A percentile compares a stretch with the other conserved stretches of the same genome.
Evolutionary conservation across 192 early-diverging fungal species (phyloP).

Genomic region (Coemansia furcata): DNA sequence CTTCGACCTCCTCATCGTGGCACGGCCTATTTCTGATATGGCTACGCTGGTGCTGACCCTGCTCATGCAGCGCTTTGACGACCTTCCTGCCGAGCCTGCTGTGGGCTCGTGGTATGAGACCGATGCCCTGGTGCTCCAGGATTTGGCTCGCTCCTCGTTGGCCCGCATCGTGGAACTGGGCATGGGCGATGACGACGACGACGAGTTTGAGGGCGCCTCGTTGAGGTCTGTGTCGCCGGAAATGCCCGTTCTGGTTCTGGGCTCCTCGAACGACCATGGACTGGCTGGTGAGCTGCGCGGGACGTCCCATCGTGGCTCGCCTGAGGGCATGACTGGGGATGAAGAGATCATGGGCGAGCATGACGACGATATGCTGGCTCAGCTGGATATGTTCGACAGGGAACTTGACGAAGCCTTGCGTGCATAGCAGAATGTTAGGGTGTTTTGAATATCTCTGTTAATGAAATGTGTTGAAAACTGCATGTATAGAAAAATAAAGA

Average conservation of each 20-base stretch:
- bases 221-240: slow-evolving; percentile 31
- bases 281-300: too few relatives aligned
- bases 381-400: slow-evolving; percentile 49
- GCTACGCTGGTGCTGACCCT: slow-evolving; percentile 34
- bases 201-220: not conserved
- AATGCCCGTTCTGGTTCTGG: slow-evolving; percentile 31
- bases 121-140: slow-evolving; percentile 12
- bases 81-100: not conserved
- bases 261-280: too few relatives aligned
- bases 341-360: not conserved
- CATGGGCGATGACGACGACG: not conserved
- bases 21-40: slow-evolving; percentile 31
- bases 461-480: too few relatives aligned
- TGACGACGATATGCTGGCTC: slow-evolving; percentile 27
- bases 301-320: too few relatives aligned
- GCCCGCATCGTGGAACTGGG: slow-evolving; percentile 23
- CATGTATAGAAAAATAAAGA: too few relatives aligned
- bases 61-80: slow-evolving; percentile 40
- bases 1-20: slow-evolving; percentile 37
- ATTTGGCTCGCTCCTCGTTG: slow-evolving; percentile 20
- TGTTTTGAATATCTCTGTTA: too few relatives aligned
- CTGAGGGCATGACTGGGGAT: too few relatives aligned
- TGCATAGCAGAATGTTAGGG: not conserved
- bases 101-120: slow-evolving; percentile 32
- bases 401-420: slow-evolving; percentile 38